Conservation (phyloP, 192 early-diverging fungal genomes). For the Rhizophagus sp. region DNA sequence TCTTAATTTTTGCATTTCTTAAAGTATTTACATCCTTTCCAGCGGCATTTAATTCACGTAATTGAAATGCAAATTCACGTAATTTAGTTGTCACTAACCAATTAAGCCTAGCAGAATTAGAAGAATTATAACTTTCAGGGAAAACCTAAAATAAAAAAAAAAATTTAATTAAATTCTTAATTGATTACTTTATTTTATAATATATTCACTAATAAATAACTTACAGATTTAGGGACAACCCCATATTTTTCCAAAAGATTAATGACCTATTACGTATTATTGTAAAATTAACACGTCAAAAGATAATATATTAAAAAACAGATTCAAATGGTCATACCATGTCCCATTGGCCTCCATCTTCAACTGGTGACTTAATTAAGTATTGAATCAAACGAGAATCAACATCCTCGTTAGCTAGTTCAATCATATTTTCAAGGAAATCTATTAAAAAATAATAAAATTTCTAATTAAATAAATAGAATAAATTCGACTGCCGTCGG, state of each 20-base stretch:
- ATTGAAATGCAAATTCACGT: slow-evolving; percentile 65
- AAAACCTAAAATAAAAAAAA: slow-evolving; percentile 36
- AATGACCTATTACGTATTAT: slow-evolving; percentile 40
- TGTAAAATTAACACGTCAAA: not conserved
- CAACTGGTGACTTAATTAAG: slow-evolving; percentile 63
- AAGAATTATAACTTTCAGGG: slow-evolving; percentile 67
- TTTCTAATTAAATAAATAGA: too few relatives aligned
- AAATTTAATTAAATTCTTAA: not conserved
- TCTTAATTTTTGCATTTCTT: slow-evolving; percentile 54
- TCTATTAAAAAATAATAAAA: slow-evolving; percentile 25
- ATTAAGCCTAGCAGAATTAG: slow-evolving; percentile 60
- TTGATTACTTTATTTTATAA: not conserved
- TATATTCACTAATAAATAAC: not conserved
- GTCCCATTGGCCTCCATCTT: slow-evolving; percentile 78
- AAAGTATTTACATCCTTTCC: slow-evolving; percentile 46
- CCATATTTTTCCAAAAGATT: slow-evolving; percentile 77
- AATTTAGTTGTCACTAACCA: slow-evolving; percentile 62
- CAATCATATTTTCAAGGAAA: slow-evolving; percentile 78
- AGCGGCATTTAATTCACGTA: slow-evolving; percentile 52
- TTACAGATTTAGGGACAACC: slow-evolving; percentile 61
- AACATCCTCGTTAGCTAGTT: slow-evolving; percentile 58
- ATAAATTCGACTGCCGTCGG: too few relatives aligned
- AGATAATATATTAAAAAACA: not conserved
- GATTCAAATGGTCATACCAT: slow-evolving; percentile 42
- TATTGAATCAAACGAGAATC: slow-evolving; percentile 71